Percentiles rank a stretch among this genome's conserved stretches.
Evolutionary conservation across 2,329 filamentous ascomycete species (phyloP).

Genomic region (Penicillium sp.): DNA sequence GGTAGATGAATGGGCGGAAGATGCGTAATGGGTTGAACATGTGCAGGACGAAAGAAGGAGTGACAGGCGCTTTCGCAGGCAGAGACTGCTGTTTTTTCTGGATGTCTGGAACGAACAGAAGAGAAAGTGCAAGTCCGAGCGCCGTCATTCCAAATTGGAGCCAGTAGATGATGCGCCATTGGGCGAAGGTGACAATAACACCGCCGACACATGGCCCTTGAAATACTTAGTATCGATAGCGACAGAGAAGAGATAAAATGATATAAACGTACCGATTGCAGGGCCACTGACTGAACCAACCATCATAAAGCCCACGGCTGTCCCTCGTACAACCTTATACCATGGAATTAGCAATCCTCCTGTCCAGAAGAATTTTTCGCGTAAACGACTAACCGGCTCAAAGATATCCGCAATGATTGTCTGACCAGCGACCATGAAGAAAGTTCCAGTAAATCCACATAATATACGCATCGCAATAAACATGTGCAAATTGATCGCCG

Average conservation of each 20-base stretch:
- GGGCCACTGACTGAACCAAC: constrained; percentile 46
- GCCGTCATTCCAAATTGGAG: constrained; percentile 70
- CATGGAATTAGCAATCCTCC: not conserved
- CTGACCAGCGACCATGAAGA: constrained; percentile 44
- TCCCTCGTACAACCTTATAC: constrained; percentile 43
- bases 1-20: constrained; percentile 65
- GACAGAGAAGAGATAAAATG: not conserved
- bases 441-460: constrained; percentile 40
- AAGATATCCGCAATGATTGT: constrained; percentile 44
- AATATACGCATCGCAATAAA: constrained; percentile 41
- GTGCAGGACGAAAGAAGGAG: constrained; percentile 41
- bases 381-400: constrained; percentile 31
- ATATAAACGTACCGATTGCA: constrained; percentile 39
- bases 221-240: constrained; percentile 4
- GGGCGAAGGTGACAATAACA: constrained; percentile 73
- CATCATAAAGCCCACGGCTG: constrained; percentile 48
- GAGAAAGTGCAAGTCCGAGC: constrained; percentile 59
- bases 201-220: constrained; percentile 65
- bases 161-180: constrained; percentile 79
- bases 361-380: accelerated
- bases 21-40: constrained; percentile 64
- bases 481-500: constrained; percentile 32
- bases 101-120: constrained; percentile 69
- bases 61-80: constrained; percentile 43
- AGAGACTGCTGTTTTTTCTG: constrained; percentile 61